A percentile compares a stretch with the other conserved stretches of the same genome.
These are phyloP conservation scores for Pyricularia sp. DNA, from an alignment of 2,329 filamentous ascomycete genomes.

Conservation along the genomic window DNA sequence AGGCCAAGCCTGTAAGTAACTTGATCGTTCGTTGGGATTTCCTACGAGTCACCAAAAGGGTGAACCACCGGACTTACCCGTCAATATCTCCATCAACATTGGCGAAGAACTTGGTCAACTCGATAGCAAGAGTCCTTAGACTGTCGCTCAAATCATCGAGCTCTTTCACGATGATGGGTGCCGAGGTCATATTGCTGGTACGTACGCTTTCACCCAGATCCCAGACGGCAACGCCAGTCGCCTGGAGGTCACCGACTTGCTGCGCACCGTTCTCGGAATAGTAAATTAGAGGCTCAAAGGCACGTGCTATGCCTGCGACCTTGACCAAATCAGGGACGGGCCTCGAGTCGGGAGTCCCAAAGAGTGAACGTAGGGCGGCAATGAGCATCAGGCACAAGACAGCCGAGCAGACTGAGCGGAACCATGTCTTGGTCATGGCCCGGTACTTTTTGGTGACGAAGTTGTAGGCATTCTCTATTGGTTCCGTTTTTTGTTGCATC, in stretches of 20 bases:
- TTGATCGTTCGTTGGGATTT: neutral
- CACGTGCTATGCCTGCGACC: constrained; percentile 78
- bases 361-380: constrained; percentile 53
- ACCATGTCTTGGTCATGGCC: constrained; percentile 58
- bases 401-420: constrained; percentile 54
- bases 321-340: constrained; percentile 82
- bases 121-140: constrained; percentile 72
- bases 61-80: constrained; percentile 38
- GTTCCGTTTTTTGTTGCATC: constrained; percentile 78
- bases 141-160: constrained; percentile 80
- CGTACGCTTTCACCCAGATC: constrained; percentile 87
- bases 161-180: constrained; percentile 73
- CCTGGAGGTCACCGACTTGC: constrained; percentile 81
- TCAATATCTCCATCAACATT: constrained; percentile 92
- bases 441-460: constrained; percentile 52
- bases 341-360: constrained; percentile 56
- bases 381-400: constrained; percentile 56
- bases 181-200: constrained; percentile 83
- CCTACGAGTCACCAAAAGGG: neutral
- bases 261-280: constrained; percentile 84
- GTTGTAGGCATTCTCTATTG: constrained; percentile 64
- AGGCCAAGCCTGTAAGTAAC: neutral
- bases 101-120: constrained; percentile 86
- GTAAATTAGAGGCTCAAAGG: constrained; percentile 90
- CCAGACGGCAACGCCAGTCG: constrained; percentile 89